These are phyloP conservation scores for Solanum peruvianum DNA, from an alignment of 257 asterid species.

Conservation along the genomic window DNA sequence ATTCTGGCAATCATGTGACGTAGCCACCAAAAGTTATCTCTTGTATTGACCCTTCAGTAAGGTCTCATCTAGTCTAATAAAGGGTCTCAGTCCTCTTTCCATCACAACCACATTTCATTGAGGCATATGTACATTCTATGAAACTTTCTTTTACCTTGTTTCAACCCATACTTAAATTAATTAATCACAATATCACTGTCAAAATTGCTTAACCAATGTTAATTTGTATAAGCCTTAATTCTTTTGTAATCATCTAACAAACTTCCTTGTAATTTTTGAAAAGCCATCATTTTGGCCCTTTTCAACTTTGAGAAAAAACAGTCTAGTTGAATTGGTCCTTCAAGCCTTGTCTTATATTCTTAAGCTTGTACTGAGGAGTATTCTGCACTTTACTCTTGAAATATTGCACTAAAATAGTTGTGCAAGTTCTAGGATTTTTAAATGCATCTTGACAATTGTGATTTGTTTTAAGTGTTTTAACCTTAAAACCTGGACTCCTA, in stretches of 20 bases:
- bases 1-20: not conserved
- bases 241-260: no score
- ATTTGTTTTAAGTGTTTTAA: not conserved
- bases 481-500: not conserved
- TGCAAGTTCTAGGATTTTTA: not conserved
- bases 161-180: not conserved
- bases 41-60: not conserved
- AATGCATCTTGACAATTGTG: not conserved
- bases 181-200: not conserved
- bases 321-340: not conserved
- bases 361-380: not conserved
- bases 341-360: not conserved
- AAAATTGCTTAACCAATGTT: not conserved
- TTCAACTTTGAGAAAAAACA: not conserved
- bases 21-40: not conserved
- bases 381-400: not conserved
- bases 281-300: not conserved
- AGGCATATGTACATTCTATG: not conserved
- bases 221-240: not conserved
- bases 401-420: not conserved
- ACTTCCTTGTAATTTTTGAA: not conserved
- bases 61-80: not conserved
- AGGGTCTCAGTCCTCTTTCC: not conserved
- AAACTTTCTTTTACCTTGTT: not conserved
- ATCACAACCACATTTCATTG: not conserved